A percentile compares a stretch with the other conserved stretches of the same genome.
phyloP scores from a whole-genome alignment of 2,329 filamentous ascomycete genomes.

The Penicillium sp. region DNA sequence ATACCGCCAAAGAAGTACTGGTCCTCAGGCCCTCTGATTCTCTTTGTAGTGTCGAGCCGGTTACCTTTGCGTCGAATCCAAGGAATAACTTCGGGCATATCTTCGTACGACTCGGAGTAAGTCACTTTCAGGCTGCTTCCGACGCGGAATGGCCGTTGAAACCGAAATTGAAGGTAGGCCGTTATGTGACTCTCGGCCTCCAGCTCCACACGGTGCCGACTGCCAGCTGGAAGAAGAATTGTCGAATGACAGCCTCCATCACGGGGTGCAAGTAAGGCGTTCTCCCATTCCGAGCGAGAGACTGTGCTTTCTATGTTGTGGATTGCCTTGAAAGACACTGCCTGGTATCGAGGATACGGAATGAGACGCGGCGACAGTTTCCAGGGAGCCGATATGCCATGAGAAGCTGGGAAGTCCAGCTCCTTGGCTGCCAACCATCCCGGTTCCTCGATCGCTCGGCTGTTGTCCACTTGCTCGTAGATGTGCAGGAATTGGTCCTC shows the following conservation, averaged over 20 bases:
- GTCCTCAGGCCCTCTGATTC: not conserved
- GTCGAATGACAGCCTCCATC: not conserved
- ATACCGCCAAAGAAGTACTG: not conserved
- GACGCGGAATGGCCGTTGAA: conserved; percentile 1
- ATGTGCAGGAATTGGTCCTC: not conserved
- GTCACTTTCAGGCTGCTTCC: not conserved
- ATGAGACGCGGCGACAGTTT: not conserved
- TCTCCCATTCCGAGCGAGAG: not conserved
- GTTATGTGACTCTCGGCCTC: not conserved
- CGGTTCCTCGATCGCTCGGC: not conserved
- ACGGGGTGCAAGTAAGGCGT: not conserved
- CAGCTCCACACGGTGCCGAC: not conserved
- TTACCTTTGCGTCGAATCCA: not conserved
- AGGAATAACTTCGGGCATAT: not conserved
- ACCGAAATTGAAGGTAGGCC: not conserved
- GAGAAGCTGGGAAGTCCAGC: not conserved
- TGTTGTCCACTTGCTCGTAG: not conserved
- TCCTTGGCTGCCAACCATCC: not conserved
- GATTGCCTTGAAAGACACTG: not conserved
- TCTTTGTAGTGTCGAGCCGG: not conserved
- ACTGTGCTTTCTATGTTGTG: not conserved
- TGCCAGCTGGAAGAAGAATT: not conserved
- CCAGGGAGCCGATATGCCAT: not conserved
- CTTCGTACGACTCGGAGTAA: not conserved
- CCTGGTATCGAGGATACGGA: not conserved